These are phyloP conservation scores for Suhomyces chickasaworum DNA, from an alignment of 1,139 yeast species.

Conservation along the genomic window DNA sequence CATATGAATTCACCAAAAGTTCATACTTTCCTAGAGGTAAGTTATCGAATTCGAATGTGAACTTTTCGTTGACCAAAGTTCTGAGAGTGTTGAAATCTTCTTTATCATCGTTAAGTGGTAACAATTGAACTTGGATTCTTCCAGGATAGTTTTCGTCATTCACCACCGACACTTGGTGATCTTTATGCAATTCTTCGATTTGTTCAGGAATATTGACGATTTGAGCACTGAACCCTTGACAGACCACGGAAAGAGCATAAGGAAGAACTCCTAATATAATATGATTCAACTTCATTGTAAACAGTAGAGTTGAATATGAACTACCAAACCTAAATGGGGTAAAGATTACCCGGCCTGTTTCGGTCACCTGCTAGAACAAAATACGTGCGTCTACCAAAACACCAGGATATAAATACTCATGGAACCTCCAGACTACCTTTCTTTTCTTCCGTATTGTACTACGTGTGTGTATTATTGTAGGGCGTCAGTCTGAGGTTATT, in stretches of 20 bases:
- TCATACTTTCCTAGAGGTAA: conserved; percentile 38
- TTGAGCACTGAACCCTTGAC: conserved; percentile 15
- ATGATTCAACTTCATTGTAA: background rate
- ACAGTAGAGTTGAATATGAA: background rate
- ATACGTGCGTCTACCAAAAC: conserved; percentile 2
- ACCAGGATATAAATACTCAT: conserved; percentile 11
- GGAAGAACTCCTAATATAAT: conserved; percentile 1
- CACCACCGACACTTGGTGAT: conserved; percentile 24
- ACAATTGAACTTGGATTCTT: conserved; percentile 36
- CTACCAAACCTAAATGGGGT: background rate
- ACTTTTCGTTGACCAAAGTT: conserved; percentile 30
- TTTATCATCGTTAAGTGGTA: conserved; percentile 15
- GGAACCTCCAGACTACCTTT: conserved; percentile 7
- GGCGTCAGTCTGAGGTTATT: conserved; percentile 38
- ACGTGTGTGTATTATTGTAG: conserved; percentile 57
- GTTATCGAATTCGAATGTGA: conserved; percentile 28
- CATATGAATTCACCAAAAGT: conserved; percentile 39
- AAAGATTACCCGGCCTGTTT: conserved; percentile 13
- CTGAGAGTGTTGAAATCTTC: conserved; percentile 13
- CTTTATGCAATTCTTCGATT: conserved; percentile 25
- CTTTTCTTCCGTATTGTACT: conserved; percentile 44
- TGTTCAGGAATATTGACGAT: conserved; percentile 30
- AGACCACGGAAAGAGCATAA: background rate
- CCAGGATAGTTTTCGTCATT: conserved; percentile 42
- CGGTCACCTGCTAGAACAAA: background rate